Percentiles rank a stretch among this genome's conserved stretches.
These are phyloP conservation scores for Logfia minima DNA, from an alignment of 129 eudicot genomes.

Conservation along the genomic window DNA sequence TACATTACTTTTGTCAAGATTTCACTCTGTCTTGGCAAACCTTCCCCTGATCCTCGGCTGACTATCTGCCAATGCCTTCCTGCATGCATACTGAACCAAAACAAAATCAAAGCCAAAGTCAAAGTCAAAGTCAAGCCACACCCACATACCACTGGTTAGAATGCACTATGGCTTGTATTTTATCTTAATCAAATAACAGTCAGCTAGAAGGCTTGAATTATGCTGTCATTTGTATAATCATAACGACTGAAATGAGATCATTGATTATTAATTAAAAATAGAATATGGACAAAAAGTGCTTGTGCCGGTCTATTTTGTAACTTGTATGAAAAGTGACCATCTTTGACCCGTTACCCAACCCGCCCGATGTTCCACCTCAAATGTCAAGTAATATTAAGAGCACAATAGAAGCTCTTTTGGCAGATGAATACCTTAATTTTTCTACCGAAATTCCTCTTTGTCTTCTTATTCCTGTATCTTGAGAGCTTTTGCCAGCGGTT, in stretches of 20 bases:
- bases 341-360: neutral
- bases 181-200: too few relatives aligned
- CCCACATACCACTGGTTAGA: neutral
- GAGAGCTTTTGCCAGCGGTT: slow-evolving; percentile 86
- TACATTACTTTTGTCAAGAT: slow-evolving; percentile 28
- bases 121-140: slow-evolving; percentile 1
- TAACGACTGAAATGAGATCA: neutral
- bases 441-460: slow-evolving; percentile 86
- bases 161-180: neutral
- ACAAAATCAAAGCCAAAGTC: neutral
- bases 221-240: neutral
- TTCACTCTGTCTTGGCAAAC: slow-evolving; percentile 42
- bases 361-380: neutral
- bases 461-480: slow-evolving; percentile 85
- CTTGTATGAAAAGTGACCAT: neutral
- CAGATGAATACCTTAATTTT: slow-evolving; percentile 69
- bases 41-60: slow-evolving; percentile 48
- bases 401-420: neutral
- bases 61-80: slow-evolving; percentile 45
- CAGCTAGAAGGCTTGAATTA: neutral
- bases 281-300: too few relatives aligned
- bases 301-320: neutral
- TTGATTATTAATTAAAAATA: too few relatives aligned
- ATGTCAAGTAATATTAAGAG: neutral
- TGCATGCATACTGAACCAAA: slow-evolving; percentile 43